Percentiles rank a stretch among this genome's conserved stretches.
Conservation (phyloP, 2,329 filamentous ascomycete species). For the Nakataea oryzae region DNA sequence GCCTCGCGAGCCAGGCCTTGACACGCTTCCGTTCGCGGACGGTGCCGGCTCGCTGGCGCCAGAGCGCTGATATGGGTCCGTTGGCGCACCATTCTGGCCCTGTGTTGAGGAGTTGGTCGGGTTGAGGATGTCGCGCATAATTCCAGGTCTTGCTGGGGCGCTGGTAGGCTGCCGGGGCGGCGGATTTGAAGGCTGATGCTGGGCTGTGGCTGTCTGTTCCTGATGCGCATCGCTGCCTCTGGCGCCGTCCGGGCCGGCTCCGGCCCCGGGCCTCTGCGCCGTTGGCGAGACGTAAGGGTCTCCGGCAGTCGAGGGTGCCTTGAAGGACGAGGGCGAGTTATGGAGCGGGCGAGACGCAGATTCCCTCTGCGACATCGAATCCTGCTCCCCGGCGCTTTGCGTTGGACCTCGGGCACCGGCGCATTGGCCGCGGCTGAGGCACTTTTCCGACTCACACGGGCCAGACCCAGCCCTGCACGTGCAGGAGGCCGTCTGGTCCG, state of each 20-base stretch:
- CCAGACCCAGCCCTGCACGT: conserved; percentile 7
- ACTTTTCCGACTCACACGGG: conserved; percentile 13
- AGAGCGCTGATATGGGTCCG: not conserved
- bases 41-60: not conserved
- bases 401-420: conserved; percentile 38
- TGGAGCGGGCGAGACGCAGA: conserved; percentile 41
- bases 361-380: conserved; percentile 55
- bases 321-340: conserved; percentile 27
- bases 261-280: not conserved
- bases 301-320: not conserved
- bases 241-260: not conserved
- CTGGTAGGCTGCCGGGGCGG: conserved; percentile 6
- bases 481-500: conserved; percentile 7
- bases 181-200: not conserved
- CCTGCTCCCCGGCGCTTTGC: conserved; percentile 44
- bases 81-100: not conserved
- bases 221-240: not conserved
- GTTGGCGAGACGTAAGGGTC: not conserved
- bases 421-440: conserved; percentile 38
- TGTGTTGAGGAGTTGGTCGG: not conserved
- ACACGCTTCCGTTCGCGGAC: not conserved
- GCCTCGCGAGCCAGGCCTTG: conserved; percentile 8
- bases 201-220: not conserved
- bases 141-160: conserved; percentile 12
- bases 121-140: not conserved